These are phyloP conservation scores for Colletotrichum somersetense DNA, from an alignment of 2,329 filamentous ascomycete species.

Conservation along the genomic window DNA sequence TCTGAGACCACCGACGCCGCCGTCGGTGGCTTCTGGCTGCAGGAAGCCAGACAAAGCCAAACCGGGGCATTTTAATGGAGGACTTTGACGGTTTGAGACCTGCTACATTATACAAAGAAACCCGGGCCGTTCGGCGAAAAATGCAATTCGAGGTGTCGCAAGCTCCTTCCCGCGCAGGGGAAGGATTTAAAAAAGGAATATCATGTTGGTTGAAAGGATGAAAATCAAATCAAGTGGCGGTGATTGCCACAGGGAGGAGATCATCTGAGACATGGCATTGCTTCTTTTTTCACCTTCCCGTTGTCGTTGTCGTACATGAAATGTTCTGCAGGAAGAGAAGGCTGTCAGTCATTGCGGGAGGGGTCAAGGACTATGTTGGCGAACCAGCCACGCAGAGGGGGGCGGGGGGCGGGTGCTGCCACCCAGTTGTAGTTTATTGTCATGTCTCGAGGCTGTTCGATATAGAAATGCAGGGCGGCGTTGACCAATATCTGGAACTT, in stretches of 20 bases:
- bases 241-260: neutral
- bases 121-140: neutral
- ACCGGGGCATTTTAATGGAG: neutral
- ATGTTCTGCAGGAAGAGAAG: slow-evolving; percentile 14
- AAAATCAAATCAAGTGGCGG: neutral
- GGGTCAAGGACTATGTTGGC: neutral
- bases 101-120: neutral
- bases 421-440: neutral
- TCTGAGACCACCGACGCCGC: slow-evolving; percentile 2
- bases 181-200: neutral
- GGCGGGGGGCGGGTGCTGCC: neutral
- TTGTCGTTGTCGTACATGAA: neutral
- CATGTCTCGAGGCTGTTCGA: neutral
- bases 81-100: neutral
- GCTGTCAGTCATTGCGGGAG: neutral
- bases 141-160: neutral
- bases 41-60: slow-evolving; percentile 2
- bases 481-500: neutral
- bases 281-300: neutral
- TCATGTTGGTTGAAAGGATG: neutral
- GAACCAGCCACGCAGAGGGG: neutral
- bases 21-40: slow-evolving; percentile 9
- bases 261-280: slow-evolving; percentile 18
- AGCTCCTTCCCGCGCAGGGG: neutral
- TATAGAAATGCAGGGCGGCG: neutral